Evolutionary conservation across 2,329 filamentous ascomycete species (phyloP).

Genomic region (Phialemoniopsis sp.): DNA sequence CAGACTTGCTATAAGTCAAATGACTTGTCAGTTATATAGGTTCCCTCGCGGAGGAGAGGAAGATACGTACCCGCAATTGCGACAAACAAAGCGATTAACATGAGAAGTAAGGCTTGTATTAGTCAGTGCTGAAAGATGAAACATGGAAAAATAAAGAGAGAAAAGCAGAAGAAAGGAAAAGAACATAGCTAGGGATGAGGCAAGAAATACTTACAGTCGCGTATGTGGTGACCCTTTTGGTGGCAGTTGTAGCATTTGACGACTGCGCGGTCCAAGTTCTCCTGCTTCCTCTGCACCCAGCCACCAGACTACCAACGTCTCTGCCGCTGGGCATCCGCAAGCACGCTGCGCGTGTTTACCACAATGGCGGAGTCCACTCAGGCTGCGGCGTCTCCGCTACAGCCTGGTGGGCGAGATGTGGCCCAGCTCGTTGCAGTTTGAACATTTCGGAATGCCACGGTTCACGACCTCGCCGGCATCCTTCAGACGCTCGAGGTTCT

Average conservation of each 20-base stretch:
- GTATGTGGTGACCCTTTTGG: constrained; percentile 59
- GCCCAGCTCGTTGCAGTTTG: constrained; percentile 61
- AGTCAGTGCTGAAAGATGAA: constrained; percentile 13
- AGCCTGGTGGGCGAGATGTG: constrained; percentile 49
- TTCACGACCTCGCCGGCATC: constrained; percentile 63
- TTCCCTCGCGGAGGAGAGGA: constrained; percentile 5
- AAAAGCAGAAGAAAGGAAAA: too few species aligned
- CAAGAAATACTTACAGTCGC: constrained; percentile 53
- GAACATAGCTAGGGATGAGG: constrained; percentile 6
- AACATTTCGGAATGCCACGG: constrained; percentile 54
- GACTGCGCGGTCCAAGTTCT: constrained; percentile 33
- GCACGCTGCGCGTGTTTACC: constrained; percentile 44
- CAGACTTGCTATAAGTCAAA: constrained; percentile 39
- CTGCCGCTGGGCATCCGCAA: constrained; percentile 39
- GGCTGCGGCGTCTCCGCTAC: constrained; percentile 41
- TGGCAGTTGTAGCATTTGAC: constrained; percentile 65
- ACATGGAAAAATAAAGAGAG: too few species aligned
- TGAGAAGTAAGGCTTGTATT: constrained; percentile 52
- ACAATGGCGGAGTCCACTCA: constrained; percentile 46
- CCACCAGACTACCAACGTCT: constrained; percentile 41
- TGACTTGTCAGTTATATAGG: not conserved
- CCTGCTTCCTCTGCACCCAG: constrained; percentile 55
- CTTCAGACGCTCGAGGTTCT: constrained; percentile 60
- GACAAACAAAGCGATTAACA: constrained; percentile 61
- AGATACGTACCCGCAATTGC: constrained; percentile 55